Base-by-base conservation (phyloP, 73 alveolate species). In the Diophrys appendiculata region DNA sequence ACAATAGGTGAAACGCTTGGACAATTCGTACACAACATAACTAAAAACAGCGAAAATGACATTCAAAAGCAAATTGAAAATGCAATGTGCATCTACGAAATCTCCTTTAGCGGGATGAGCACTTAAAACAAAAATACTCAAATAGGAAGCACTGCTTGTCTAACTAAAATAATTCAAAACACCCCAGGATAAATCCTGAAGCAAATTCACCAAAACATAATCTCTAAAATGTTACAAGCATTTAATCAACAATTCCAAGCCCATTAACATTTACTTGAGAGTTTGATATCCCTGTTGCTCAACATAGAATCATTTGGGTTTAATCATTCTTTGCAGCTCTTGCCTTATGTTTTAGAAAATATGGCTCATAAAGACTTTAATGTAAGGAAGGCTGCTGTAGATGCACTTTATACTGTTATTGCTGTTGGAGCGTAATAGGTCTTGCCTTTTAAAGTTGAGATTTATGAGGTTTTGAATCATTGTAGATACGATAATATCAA, bases 391-490 rank as follows among this genome's bases (percentile, higher is more conserved):
- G 78, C 88, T 72, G 93, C 96, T 34, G 75, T 91, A 29, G 95
- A 94, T 91, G 96, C 88, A 25, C 81, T 94, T 29, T 94, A 94
- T 82, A 94, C 98, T 33, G 70, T 94, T 64, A 94, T 90, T 29
- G 94, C 93, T 76, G 88, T 91, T 65, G 82, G 93, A 13, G 88
- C 80, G 75, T 91, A 91, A 29, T 91, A 91, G 73, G 78, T 94
- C 34, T 25, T 84, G 30, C 94, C 95, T 14, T 89, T 77, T 80
- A 92, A 90, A 81, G 82, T 71, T 32, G 97, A 94, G 75, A 84
- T 94, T 13, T 74, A 91, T 31, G 91, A 94, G 78, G 91, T 91
- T 54, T 75, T 94, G 43, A 85, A 80, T 65, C 94, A 82, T 56
- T 65, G 91, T 60, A 88, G 94, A 70, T 92, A 94, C 33, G 98